Conservation (phyloP, 768 basidiomycete genomes). For the Ephemerocybe angulata region DNA sequence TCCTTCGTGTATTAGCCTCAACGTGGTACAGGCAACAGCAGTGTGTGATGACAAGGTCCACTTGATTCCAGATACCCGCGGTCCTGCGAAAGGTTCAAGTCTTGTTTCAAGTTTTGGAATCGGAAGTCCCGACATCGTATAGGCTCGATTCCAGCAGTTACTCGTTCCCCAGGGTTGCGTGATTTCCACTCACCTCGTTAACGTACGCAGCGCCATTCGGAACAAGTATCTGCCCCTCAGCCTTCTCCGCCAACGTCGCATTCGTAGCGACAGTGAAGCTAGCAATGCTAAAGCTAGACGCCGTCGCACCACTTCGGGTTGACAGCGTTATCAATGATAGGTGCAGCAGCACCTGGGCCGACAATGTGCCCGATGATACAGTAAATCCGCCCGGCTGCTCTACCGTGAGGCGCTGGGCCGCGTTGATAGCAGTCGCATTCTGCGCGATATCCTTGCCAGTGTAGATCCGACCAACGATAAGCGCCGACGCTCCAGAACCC, state of each 20-base stretch:
- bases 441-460: slow-evolving; percentile 10
- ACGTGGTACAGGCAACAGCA: too few relatives aligned
- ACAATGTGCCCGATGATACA: slow-evolving; percentile 13
- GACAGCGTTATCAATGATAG: slow-evolving; percentile 14
- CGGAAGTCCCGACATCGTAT: too few relatives aligned
- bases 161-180: too few relatives aligned
- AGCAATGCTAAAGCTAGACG: slow-evolving; percentile 3
- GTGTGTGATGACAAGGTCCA: too few relatives aligned
- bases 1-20: too few relatives aligned
- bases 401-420: slow-evolving; percentile 3
- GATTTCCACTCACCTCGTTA: not conserved
- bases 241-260: not conserved
- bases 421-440: slow-evolving; percentile 8
- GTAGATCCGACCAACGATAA: slow-evolving; percentile 13
- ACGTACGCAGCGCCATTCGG: not conserved
- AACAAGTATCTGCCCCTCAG: not conserved
- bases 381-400: too few relatives aligned
- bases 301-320: slow-evolving; percentile 12
- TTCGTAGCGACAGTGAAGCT: not conserved
- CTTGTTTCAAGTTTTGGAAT: too few relatives aligned
- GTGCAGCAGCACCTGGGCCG: slow-evolving; percentile 10
- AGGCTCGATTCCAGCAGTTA: too few relatives aligned
- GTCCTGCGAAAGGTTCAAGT: too few relatives aligned
- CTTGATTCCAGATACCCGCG: too few relatives aligned
- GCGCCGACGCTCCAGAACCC: slow-evolving; percentile 8